These are phyloP conservation scores for Termitomyces sp. DNA, from an alignment of 768 basidiomycete genomes.

Conservation along the genomic window DNA sequence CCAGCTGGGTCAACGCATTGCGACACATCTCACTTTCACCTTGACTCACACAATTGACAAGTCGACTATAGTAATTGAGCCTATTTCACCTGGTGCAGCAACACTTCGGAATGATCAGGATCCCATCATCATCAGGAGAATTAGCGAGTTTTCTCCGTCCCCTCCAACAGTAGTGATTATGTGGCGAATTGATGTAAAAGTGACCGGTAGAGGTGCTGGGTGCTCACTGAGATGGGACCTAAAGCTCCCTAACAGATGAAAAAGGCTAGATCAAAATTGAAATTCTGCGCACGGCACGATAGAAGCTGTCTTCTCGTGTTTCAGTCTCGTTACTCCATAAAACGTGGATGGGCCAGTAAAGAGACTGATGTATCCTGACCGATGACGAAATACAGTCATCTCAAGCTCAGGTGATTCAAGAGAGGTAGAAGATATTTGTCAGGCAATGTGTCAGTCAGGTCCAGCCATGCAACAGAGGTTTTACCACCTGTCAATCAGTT, in stretches of 20 bases:
- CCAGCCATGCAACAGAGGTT: too few relatives aligned
- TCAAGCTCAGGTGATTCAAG: neutral
- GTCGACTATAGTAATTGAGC: too few relatives aligned
- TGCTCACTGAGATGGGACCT: neutral
- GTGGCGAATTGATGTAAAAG: neutral
- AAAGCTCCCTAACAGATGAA: neutral
- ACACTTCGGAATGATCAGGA: neutral
- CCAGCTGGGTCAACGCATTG: too few relatives aligned
- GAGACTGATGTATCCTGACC: neutral
- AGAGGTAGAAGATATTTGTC: neutral
- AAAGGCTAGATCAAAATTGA: neutral
- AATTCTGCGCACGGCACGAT: neutral
- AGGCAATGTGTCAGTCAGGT: neutral
- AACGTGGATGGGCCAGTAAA: neutral
- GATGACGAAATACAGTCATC: neutral
- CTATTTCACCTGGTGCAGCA: neutral
- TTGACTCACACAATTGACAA: too few relatives aligned
- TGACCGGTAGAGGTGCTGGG: neutral
- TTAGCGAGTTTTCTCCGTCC: neutral
- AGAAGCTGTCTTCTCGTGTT: neutral
- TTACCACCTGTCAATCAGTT: neutral
- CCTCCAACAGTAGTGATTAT: neutral
- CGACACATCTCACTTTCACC: too few relatives aligned
- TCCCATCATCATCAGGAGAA: neutral
- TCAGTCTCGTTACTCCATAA: neutral